phyloP scores from a whole-genome alignment of 179 eudicot genomes.

The Beta macrorhiza region DNA sequence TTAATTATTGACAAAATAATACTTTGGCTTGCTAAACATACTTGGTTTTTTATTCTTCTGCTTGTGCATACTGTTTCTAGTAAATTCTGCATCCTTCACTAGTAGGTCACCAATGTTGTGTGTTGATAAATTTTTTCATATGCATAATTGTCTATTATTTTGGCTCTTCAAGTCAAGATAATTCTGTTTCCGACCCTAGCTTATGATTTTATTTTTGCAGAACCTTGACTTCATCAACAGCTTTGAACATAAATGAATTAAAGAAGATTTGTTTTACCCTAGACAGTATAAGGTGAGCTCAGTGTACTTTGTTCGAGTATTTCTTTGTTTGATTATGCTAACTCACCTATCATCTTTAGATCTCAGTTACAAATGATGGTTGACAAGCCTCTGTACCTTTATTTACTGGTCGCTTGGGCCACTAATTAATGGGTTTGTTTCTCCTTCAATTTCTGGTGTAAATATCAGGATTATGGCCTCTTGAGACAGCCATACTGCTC shows the following conservation, averaged over 20 bases:
- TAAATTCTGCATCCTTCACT: too few relatives aligned
- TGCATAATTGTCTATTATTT: background rate
- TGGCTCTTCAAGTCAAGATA: background rate
- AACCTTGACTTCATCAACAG: slow-evolving; percentile 23
- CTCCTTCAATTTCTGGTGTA: slow-evolving; percentile 86
- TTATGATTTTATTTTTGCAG: slow-evolving; percentile 29
- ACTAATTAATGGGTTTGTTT: slow-evolving; percentile 93
- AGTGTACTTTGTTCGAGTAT: slow-evolving; percentile 17
- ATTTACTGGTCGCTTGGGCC: slow-evolving; percentile 79
- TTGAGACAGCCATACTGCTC: slow-evolving; percentile 61
- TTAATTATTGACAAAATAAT: too few relatives aligned
- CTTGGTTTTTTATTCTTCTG: too few relatives aligned
- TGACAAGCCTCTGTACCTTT: slow-evolving; percentile 71
- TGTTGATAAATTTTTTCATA: too few relatives aligned
- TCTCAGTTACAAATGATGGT: slow-evolving; percentile 62
- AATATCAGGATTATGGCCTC: slow-evolving; percentile 60
- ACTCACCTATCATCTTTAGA: slow-evolving; percentile 38
- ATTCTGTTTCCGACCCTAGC: slow-evolving; percentile 10
- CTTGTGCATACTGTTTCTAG: too few relatives aligned
- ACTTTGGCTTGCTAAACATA: too few relatives aligned
- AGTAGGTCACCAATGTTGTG: too few relatives aligned
- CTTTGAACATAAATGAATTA: slow-evolving; percentile 43
- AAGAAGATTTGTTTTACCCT: slow-evolving; percentile 81
- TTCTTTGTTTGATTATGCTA: slow-evolving; percentile 3
- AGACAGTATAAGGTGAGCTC: slow-evolving; percentile 65